These are phyloP conservation scores for Lentinus brumalis DNA, from an alignment of 768 basidiomycete species.

Conservation along the genomic window DNA sequence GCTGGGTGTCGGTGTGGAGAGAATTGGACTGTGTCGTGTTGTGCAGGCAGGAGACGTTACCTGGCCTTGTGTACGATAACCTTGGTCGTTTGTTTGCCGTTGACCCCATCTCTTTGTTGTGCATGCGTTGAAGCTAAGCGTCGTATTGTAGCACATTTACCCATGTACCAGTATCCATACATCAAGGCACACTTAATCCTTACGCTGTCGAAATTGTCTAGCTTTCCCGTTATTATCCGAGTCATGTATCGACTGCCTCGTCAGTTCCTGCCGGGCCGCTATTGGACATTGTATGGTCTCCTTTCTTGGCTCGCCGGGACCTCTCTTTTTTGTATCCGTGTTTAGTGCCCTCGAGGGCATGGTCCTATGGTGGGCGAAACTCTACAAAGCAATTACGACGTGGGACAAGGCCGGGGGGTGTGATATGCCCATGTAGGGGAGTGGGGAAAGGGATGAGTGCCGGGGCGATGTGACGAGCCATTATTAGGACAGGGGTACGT, in stretches of 20 bases:
- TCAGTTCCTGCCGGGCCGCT: too few species aligned
- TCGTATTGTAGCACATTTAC: background rate
- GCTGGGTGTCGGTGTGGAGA: conserved; percentile 9
- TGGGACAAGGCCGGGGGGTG: background rate
- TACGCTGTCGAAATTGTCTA: background rate
- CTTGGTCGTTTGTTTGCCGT: background rate
- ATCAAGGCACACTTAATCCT: background rate
- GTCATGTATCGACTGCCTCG: too few species aligned
- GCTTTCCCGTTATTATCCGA: too few species aligned
- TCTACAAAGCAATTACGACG: background rate
- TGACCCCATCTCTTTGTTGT: background rate
- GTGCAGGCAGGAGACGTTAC: background rate
- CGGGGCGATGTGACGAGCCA: too few species aligned
- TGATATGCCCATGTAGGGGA: background rate
- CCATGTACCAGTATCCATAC: background rate
- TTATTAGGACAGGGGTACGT: too few species aligned
- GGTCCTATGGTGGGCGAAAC: conserved; percentile 12
- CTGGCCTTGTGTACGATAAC: background rate
- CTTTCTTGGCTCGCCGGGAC: too few species aligned
- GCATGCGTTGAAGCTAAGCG: background rate
- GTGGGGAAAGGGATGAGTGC: too few species aligned
- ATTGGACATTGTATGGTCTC: too few species aligned
- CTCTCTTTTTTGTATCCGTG: background rate
- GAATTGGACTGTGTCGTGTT: background rate
- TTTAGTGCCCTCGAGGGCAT: conserved; percentile 3